Base-by-base conservation (phyloP, 495 filamentous ascomycete species). In the Apiosordaria backusii region DNA sequence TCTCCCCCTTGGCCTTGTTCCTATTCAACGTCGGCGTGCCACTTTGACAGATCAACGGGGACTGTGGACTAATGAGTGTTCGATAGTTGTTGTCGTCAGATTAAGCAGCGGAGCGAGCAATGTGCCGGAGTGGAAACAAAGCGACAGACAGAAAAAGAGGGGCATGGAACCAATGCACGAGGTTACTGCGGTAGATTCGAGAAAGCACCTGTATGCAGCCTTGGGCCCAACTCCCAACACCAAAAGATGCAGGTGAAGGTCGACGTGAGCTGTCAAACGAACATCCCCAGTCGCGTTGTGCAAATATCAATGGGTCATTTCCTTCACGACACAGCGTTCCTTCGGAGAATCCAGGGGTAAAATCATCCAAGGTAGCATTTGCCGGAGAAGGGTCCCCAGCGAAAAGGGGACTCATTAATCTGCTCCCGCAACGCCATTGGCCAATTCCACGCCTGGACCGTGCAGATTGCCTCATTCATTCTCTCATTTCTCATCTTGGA, bases 1-100 rank as follows among this genome's bases (percentile, higher is more conserved):
- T 53, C 60, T 59, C 63, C 63, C 61, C 63, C 63, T 57, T 60
- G 59, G n/a, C 60, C n/a, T 24, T 58, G 58, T 50, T 62, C 57
- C 50, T n/a, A 35, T 59, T 23, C 35, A 45, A 55, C 52, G n/a
- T 55, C 52, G 52, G 52, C 52, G 52, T 21, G 52, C 4, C 4
- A 16, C 22, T 23, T 61, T 6, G n/a, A 25, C 59, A 19, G 26
- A 61, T 19, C 18, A 61, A 61, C 18, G 59, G 27, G 27, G 26
- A 19, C 24, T 27, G 10, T 23, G 50, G 50, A 53, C 50, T 53
- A n/a, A 21, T 21, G 16, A 21, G n/a, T 55, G n/a, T 19, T 55
- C 13, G 52, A 54, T 54, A 54, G 50, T 54, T 54, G 50, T 18
- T 18, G 50, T 54, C 21, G 50, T 54, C 18, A 13, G 50, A 54